phyloP scores from a whole-genome alignment of 495 filamentous ascomycete species.

The Chaetomidium leptoderma region DNA sequence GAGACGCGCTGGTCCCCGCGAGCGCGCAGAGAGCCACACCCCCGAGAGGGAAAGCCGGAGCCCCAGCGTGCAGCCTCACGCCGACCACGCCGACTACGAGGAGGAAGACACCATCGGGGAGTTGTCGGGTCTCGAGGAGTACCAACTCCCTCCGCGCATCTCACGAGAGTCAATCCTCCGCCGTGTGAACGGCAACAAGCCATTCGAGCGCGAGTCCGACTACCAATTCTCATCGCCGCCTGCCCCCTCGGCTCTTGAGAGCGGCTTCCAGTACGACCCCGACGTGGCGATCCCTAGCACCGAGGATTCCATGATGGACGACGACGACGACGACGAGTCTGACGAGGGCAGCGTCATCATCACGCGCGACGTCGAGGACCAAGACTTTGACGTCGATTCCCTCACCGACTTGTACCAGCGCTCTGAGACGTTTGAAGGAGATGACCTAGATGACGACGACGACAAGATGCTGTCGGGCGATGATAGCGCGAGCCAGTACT shows the following conservation, averaged over 20 bases:
- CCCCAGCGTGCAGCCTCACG: conserved; percentile 34
- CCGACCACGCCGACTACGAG: conserved; percentile 28
- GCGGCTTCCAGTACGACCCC: conserved; percentile 59
- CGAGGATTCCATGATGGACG: conserved; percentile 47
- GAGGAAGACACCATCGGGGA: conserved; percentile 53
- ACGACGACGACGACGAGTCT: conserved; percentile 38
- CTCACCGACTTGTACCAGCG: conserved; percentile 60
- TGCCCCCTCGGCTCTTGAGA: conserved; percentile 52
- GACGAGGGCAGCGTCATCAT: conserved; percentile 58
- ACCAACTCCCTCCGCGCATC: conserved; percentile 68
- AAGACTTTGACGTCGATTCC: conserved; percentile 62
- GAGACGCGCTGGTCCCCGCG: conserved; percentile 48
- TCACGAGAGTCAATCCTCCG: conserved; percentile 90
- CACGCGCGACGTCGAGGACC: conserved; percentile 61
- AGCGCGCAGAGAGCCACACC: conserved; percentile 44
- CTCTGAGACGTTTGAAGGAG: conserved; percentile 34
- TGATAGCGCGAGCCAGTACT: conserved; percentile 31
- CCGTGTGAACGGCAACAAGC: conserved; percentile 71
- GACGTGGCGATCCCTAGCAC: conserved; percentile 81
- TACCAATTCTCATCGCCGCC: conserved; percentile 57
- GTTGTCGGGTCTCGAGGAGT: conserved; percentile 51
- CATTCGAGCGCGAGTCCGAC: conserved; percentile 54
- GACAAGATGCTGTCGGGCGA: conserved; percentile 24
- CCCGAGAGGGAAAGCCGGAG: conserved; percentile 45
- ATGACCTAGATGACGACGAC: conserved; percentile 42